A percentile compares a stretch with the other conserved stretches of the same genome.
Evolutionary conservation across 208 protist species (phyloP).

Genomic region (Leishmania tarentolae): DNA sequence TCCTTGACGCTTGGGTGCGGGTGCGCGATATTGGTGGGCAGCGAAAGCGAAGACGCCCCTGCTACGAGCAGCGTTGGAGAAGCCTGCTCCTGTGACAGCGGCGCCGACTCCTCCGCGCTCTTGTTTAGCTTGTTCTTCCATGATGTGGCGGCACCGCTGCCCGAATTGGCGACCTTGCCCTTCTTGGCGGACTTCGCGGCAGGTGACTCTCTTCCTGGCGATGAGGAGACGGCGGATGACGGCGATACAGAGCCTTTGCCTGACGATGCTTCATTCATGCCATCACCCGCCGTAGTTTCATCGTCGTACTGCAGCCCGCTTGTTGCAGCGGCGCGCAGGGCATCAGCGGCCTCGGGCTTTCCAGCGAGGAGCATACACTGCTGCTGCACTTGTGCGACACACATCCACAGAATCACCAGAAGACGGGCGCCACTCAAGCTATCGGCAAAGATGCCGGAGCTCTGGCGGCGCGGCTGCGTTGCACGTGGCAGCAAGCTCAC

Average conservation of each 20-base stretch:
- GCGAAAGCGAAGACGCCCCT: neutral
- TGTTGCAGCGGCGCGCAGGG: slow-evolving; percentile 19
- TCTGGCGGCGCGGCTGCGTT: neutral
- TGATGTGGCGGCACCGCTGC: neutral
- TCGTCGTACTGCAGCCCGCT: slow-evolving; percentile 23
- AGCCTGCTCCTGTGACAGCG: neutral
- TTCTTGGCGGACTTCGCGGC: slow-evolving; percentile 7
- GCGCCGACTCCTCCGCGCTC: neutral
- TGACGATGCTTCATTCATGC: neutral
- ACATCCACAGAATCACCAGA: slow-evolving; percentile 25
- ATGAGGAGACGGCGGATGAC: neutral
- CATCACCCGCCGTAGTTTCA: neutral
- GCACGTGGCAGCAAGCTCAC: neutral
- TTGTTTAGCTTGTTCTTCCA: slow-evolving; percentile 12
- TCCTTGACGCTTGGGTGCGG: slow-evolving; percentile 35
- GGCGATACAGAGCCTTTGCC: neutral
- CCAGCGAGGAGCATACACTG: slow-evolving; percentile 27
- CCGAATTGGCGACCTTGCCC: neutral
- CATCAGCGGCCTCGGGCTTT: slow-evolving; percentile 16
- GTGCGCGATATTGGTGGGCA: slow-evolving; percentile 16
- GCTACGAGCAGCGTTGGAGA: neutral
- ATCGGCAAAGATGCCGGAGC: neutral
- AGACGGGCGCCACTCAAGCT: slow-evolving; percentile 23
- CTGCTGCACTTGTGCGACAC: slow-evolving; percentile 24
- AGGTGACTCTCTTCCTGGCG: neutral